Conservation (phyloP, 768 basidiomycete species). For the Kwoniella sp. region DNA sequence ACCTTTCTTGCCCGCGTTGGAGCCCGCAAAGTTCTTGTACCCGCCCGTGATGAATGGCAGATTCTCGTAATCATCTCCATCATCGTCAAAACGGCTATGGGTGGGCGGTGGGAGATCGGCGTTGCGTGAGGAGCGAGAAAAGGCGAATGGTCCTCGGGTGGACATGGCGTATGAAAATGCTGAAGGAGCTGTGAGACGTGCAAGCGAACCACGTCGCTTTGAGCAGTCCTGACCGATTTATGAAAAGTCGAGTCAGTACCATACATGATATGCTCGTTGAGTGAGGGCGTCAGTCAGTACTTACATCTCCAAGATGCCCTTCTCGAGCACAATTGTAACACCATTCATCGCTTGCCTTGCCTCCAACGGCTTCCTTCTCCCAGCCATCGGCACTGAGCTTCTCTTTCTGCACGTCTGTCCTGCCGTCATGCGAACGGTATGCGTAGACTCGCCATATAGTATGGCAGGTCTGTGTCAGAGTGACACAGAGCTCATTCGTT, state of each 20-base stretch:
- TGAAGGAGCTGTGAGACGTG: constrained; percentile 32
- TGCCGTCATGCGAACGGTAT: constrained; percentile 24
- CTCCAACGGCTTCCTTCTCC: constrained; percentile 46
- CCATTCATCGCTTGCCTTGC: constrained; percentile 34
- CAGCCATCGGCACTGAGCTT: constrained; percentile 31
- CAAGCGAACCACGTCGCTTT: constrained; percentile 34
- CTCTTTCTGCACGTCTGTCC: constrained; percentile 19
- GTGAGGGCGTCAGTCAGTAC: constrained; percentile 6
- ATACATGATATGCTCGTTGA: too few relatives aligned
- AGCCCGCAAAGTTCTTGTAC: constrained; percentile 27
- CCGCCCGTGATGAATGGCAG: constrained; percentile 30
- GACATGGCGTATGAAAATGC: constrained; percentile 42
- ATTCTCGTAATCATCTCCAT: constrained; percentile 19
- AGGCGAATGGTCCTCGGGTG: constrained; percentile 35
- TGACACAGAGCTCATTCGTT: background rate
- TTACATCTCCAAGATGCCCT: constrained; percentile 50
- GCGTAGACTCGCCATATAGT: constrained; percentile 46
- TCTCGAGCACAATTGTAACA: constrained; percentile 51
- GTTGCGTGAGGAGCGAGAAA: constrained; percentile 5
- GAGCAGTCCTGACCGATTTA: constrained; percentile 40
- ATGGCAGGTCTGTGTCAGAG: constrained; percentile 36
- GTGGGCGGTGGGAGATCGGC: constrained; percentile 19
- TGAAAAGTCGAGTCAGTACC: background rate
- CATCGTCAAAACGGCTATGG: constrained; percentile 33
- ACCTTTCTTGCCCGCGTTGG: constrained; percentile 36